Evolutionary conservation across 345 rosid genomes (phyloP), one percentile per base, ranked within the genome.

Genomic region (Anacardium occidentale): DNA sequence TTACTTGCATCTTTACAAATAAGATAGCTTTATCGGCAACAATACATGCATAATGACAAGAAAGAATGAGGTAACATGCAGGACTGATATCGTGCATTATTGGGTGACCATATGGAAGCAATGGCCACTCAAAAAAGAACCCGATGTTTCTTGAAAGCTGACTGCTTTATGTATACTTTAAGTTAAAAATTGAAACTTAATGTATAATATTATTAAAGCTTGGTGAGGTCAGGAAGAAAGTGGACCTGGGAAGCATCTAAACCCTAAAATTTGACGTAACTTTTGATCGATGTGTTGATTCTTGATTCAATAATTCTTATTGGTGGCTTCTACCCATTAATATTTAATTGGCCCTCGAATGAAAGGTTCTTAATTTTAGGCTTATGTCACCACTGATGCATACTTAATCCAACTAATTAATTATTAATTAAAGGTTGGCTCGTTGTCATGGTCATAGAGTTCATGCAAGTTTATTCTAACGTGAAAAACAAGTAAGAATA

Each of bases 31-130:
- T 55, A 13, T 20, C 10, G 7, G 15, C 40, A 55, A 37, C 18
- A 20, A 14, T 45, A 25, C 50, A n/a, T 5, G 29, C 69, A 34
- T 51, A 12, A 32, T 22, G 26, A 55, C 71, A n/a, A 24, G 3
- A 21, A 5, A 4, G 70, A 9, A 18, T 26, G 32, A 67, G 48
- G 70, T n/a, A 18, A 29, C 32, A 56, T 14, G 3, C 12, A 15
- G 44, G n/a, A 64, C 48, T 69, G 75, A n/a, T n/a, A n/a, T n/a
- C n/a, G n/a, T n/a, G 64, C 56, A 40, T 70, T 40, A 72, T 77
- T 73, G 4, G 12, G 29, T 73, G 62, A 34, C 57, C 24, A n/a
- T 63, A 72, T 75, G 50, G 26, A 24, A 66, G 20, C n/a, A 72
- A 68, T 72, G 40, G 65, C 75, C 73, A 44, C 72, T 62, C 52